Evolutionary conservation across 176 grass and related monocot genomes (phyloP).

Genomic region (Rhynchospora breviuscula): DNA sequence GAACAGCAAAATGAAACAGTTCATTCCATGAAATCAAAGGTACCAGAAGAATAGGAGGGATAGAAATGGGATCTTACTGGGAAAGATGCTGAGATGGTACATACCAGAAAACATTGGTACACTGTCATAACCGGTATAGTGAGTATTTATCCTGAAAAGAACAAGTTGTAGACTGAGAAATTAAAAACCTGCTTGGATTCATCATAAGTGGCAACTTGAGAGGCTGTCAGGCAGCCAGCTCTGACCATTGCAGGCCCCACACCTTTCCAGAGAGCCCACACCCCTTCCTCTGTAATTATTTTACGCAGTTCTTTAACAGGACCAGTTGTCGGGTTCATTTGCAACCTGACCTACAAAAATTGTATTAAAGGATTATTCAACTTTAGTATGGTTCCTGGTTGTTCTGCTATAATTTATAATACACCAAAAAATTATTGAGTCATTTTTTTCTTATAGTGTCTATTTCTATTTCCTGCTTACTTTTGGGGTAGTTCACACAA

Average conservation of each 20-base stretch:
- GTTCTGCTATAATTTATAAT: neutral
- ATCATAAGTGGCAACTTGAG: constrained; percentile 93
- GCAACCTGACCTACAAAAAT: constrained; percentile 63
- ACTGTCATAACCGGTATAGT: neutral
- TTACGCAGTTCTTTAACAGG: constrained; percentile 51
- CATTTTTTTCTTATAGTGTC: neutral
- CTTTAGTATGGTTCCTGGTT: neutral
- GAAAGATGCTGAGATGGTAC: neutral
- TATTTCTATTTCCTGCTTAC: neutral
- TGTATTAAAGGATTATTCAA: neutral
- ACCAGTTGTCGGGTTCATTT: constrained; percentile 58
- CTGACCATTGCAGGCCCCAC: constrained; percentile 93
- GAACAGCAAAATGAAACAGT: neutral
- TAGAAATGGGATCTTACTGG: neutral
- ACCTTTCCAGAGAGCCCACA: constrained; percentile 91
- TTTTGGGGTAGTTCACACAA: neutral
- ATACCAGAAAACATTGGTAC: neutral
- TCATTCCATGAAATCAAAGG: neutral
- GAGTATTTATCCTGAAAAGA: neutral
- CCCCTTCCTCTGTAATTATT: constrained; percentile 67
- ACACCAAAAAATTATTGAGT: neutral
- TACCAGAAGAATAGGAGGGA: neutral
- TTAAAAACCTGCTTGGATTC: constrained; percentile 70
- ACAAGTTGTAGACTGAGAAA: neutral
- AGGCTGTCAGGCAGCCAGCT: constrained; percentile 85